Evolutionary conservation across 805 yeast genomes (phyloP).

Genomic region (Candida saitoana): DNA sequence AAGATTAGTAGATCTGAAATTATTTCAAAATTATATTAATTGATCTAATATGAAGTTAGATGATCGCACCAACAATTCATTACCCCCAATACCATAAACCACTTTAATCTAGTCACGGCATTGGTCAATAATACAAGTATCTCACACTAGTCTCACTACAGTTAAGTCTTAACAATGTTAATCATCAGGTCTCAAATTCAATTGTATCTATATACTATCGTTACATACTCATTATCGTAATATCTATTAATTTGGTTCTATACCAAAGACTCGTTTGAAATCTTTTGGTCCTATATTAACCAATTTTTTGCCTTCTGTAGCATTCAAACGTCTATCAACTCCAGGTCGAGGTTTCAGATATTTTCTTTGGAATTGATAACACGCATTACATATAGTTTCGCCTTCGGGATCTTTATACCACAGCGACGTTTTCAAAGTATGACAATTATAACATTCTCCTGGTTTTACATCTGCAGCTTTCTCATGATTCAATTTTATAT

Average conservation of each 20-base stretch:
- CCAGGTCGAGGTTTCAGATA: constrained; percentile 3
- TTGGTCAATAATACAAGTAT: no score
- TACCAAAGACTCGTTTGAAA: neutral
- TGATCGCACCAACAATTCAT: no score
- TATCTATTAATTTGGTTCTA: neutral
- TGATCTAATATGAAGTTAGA: no score
- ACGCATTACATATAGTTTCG: constrained; percentile 90
- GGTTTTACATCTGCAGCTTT: constrained; percentile 10
- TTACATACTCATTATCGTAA: neutral
- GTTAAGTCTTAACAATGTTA: neutral
- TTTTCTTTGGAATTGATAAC: constrained; percentile 26
- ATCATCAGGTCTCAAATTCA: no score
- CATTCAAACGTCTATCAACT: constrained; percentile 2
- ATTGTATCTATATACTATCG: neutral
- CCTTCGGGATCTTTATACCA: constrained; percentile 95
- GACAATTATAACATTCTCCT: constrained; percentile 78
- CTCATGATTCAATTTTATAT: constrained; percentile 49
- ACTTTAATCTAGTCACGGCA: no score
- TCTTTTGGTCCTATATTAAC: constrained; percentile 1
- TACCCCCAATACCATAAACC: no score
- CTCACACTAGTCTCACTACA: no score
- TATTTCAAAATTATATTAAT: no score
- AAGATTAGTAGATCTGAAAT: no score
- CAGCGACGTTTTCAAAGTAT: constrained; percentile 86
- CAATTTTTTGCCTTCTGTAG: constrained; percentile 4